Evolutionary conservation across 2,329 filamentous ascomycete genomes (phyloP), one percentile per base, ranked within the genome.

Genomic region (Ophiostoma ips): DNA sequence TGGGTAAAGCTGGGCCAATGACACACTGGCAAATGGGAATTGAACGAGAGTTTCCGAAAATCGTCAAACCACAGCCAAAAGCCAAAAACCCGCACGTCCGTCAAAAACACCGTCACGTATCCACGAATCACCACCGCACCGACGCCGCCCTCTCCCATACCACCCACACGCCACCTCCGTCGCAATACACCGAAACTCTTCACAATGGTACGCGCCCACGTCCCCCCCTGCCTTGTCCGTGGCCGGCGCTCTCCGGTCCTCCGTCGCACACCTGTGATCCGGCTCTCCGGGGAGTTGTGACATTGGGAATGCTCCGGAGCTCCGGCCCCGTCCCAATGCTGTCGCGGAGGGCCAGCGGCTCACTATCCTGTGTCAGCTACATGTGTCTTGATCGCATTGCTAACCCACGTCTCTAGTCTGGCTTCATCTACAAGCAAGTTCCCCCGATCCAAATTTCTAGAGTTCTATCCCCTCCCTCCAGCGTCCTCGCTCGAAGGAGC

Each of bases 381-480:
- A 36, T n/a, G 13, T n/a, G 5, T 11, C 5, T 34, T 9, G 13
- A 34, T 34, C 7, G 15, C 13, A 45, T 45, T 55, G 60, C 63
- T 65, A 62, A 64, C 49, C 33, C 54, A 51, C 46, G 12, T 24
- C 13, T 45, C 10, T 60, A 71, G 66, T 62, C 64, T 55, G 49
- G 61, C 64, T 61, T 69, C 63, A 60, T 87, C 64, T 79, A 79
- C 73, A 76, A 77, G 76, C 72, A 74, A 68, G 73, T 71, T 57
- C 50, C 58, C 46, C 43, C 15, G 9, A 34, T 28, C 16, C 12
- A n/a, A 44, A 13, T 21, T 19, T 36, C 18, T 48, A 11, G 28
- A 48, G 5, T 10, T 19, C 7, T 15, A 18, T 11, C n/a, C 15
- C 9, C 15, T 8, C 40, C 13, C 7, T 18, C 15, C 12, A 19